Base-by-base conservation (phyloP, 176 grass and related monocot genomes). In the Oropetium thomaeum region DNA sequence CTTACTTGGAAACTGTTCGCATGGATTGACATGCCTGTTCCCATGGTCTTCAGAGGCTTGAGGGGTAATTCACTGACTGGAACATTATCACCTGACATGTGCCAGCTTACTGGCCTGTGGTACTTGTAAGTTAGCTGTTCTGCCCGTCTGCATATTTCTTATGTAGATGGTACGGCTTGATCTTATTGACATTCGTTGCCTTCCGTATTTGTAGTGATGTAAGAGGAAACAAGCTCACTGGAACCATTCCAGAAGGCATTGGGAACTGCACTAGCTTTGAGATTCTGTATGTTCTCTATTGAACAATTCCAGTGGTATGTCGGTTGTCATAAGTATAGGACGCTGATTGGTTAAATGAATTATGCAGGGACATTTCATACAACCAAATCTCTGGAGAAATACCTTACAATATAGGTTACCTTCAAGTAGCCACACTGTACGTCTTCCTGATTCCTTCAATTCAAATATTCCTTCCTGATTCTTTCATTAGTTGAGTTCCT, bases 351-450 rank as follows among this genome's bases (percentile, higher is more conserved):
- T 25, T 39, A 53, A 86, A 19, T 90, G 67, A 57, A 57, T 12
- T n/a, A 32, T 48, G 47, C 79, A 99, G 96, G 81, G 96, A 99
- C 55, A 99, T 99, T 74, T 99, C 96, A 7, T 99, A 99, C 81
- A 99, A 99, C 68, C 89, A 99, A 68, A 92, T 99, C 41, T 84
- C 81, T n/a, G 96, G 96, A 68, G 96, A 95, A 80, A 95, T 99
- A 85, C 96, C 96, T 82, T 95, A 99, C 37, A 96, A 99, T 75
- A 95, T 99, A 86, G 92, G 96, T 23, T 99, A 95, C 73, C 92
- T 99, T 80, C 96, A 99, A 99, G 96, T 95, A 71, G 96, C 96
- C 62, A 99, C 96, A 41, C 53, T 99, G 96, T 99, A 90, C 66
- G 89, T 75, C 17, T 41, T 67, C 7, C 67, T 61, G 37, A 33